Percentiles rank a stretch among this genome's conserved stretches.
These are phyloP conservation scores for Gymnopilus dilepis DNA, from an alignment of 768 basidiomycete species.

Conservation along the genomic window DNA sequence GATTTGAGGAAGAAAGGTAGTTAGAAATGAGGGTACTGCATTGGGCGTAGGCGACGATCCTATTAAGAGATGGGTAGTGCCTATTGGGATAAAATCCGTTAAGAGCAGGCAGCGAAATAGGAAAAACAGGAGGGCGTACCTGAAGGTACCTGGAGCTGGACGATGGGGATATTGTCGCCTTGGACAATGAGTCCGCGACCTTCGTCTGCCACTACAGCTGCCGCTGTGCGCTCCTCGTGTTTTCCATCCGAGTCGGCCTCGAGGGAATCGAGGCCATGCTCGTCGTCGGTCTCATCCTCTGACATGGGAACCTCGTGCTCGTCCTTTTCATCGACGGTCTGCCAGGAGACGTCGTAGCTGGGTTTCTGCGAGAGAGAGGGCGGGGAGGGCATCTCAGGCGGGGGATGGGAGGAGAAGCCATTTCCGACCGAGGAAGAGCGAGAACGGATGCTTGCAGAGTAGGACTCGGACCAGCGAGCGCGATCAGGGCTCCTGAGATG, in stretches of 20 bases:
- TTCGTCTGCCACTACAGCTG: constrained; percentile 81
- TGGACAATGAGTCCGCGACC: constrained; percentile 84
- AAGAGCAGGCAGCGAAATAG: constrained; percentile 11
- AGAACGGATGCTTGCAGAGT: constrained; percentile 66
- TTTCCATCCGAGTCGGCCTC: constrained; percentile 44
- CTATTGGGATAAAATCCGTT: constrained; percentile 44
- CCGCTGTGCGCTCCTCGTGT: constrained; percentile 76
- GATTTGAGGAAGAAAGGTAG: constrained; percentile 72
- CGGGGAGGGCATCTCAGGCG: constrained; percentile 26
- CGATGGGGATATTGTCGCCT: constrained; percentile 64
- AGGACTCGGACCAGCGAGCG: constrained; percentile 75
- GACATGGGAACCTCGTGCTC: constrained; percentile 50
- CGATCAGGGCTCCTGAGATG: constrained; percentile 63
- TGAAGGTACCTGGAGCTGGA: constrained; percentile 67
- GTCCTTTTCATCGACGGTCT: constrained; percentile 72
- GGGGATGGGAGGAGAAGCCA: constrained; percentile 36
- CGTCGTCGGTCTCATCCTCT: constrained; percentile 65
- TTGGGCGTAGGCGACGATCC: constrained; percentile 81
- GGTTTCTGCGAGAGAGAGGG: constrained; percentile 51
- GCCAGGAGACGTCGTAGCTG: constrained; percentile 82
- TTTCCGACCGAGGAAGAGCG: constrained; percentile 72
- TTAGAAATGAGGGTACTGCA: constrained; percentile 77
- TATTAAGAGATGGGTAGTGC: constrained; percentile 92
- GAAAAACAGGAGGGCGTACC: constrained; percentile 54
- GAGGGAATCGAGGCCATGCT: constrained; percentile 35